These are phyloP conservation scores for Lyophyllum atratum DNA, from an alignment of 768 basidiomycete genomes.

Conservation along the genomic window DNA sequence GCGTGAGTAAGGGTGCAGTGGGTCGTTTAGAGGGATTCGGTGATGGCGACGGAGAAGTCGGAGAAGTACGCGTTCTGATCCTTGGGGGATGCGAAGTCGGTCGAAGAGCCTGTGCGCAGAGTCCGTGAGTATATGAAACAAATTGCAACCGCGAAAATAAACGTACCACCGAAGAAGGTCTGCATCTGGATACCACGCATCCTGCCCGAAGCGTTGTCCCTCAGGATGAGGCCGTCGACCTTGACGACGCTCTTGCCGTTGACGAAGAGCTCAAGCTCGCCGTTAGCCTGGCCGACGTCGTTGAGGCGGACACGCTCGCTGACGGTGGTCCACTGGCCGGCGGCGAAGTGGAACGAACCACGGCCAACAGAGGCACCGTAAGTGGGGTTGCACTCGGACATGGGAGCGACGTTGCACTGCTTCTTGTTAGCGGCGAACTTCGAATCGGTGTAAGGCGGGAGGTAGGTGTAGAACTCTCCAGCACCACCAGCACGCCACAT, in stretches of 20 bases:
- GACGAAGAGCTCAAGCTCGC: slow-evolving; percentile 68
- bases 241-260: slow-evolving; percentile 67
- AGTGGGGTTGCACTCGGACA: slow-evolving; percentile 56
- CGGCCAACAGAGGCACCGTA: slow-evolving; percentile 73
- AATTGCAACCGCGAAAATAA: not conserved
- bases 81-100: slow-evolving; percentile 59
- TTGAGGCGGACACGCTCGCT: slow-evolving; percentile 75
- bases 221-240: slow-evolving; percentile 54
- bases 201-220: slow-evolving; percentile 46
- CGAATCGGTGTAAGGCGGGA: slow-evolving; percentile 47
- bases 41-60: slow-evolving; percentile 69
- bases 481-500: slow-evolving; percentile 67
- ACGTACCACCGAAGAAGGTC: slow-evolving; percentile 76
- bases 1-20: not conserved
- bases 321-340: slow-evolving; percentile 70
- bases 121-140: not conserved
- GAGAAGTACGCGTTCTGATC: slow-evolving; percentile 67
- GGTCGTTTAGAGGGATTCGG: slow-evolving; percentile 39
- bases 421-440: slow-evolving; percentile 47
- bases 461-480: slow-evolving; percentile 75
- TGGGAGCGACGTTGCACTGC: slow-evolving; percentile 49
- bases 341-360: slow-evolving; percentile 63
- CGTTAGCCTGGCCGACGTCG: slow-evolving; percentile 67
- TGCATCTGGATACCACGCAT: slow-evolving; percentile 73
- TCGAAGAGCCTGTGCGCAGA: slow-evolving; percentile 38